phyloP scores from a whole-genome alignment of 2,329 filamentous ascomycete genomes.

The Metarhizium guizhouense region DNA sequence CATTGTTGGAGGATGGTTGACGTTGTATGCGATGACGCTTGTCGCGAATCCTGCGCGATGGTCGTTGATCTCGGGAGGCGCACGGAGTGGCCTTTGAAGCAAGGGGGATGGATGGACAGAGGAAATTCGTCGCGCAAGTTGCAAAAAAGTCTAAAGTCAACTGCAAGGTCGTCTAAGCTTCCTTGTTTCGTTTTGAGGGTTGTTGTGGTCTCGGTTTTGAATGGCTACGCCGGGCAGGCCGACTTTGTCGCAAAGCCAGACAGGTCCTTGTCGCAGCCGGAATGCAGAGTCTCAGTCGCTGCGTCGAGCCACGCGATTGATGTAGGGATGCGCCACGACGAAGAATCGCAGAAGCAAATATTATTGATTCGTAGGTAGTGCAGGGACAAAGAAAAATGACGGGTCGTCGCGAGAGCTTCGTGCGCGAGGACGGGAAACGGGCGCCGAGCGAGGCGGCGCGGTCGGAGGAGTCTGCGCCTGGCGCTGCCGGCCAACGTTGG shows the following conservation, averaged over 20 bases:
- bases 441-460: neutral
- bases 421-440: neutral
- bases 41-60: neutral
- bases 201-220: neutral
- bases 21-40: slow-evolving; percentile 11
- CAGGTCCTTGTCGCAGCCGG: slow-evolving; percentile 4
- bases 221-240: neutral
- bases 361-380: neutral
- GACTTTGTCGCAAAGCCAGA: neutral
- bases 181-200: neutral
- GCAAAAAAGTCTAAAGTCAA: neutral
- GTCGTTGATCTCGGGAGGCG: slow-evolving; percentile 2
- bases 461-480: neutral
- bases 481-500: neutral
- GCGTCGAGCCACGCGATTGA: slow-evolving; percentile 4
- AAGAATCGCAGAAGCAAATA: slow-evolving; percentile 1
- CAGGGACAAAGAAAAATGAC: neutral
- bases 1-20: slow-evolving; percentile 25
- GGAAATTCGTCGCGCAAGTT: neutral
- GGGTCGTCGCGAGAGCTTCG: neutral
- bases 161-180: neutral
- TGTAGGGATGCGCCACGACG: slow-evolving; percentile 1
- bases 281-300: slow-evolving; percentile 5
- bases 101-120: neutral
- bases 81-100: slow-evolving; percentile 9